Percentiles rank a stretch among this genome's conserved stretches.
Evolutionary conservation across 257 asterid genomes (phyloP).

Genomic region (Craterostigma plantagineum): DNA sequence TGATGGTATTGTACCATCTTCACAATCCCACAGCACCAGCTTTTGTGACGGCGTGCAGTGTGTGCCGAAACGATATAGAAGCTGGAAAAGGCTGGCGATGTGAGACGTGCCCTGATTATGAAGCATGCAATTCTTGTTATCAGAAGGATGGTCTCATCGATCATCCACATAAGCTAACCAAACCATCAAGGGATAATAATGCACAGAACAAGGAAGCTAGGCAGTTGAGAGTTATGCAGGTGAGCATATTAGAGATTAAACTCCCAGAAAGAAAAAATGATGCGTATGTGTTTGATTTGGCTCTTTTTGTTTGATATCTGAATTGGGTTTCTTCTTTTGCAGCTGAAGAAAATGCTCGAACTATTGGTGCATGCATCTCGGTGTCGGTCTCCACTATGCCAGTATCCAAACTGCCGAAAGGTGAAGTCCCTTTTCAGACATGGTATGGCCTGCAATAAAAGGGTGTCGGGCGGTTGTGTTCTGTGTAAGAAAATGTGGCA

Average conservation of each 20-base stretch:
- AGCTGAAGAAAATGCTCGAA: constrained; percentile 93
- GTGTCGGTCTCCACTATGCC: constrained; percentile 67
- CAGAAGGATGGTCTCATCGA: constrained; percentile 66
- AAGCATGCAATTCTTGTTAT: constrained; percentile 70
- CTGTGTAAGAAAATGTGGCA: constrained; percentile 96
- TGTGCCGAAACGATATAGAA: constrained; percentile 78
- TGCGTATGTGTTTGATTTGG: too few species aligned
- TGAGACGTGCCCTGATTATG: constrained; percentile 89
- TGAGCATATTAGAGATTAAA: constrained; percentile 4
- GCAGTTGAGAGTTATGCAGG: constrained; percentile 76
- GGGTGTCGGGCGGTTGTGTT: constrained; percentile 85
- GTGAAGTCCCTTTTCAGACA: constrained; percentile 97
- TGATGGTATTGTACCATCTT: constrained; percentile 98
- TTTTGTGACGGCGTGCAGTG: constrained; percentile 63
- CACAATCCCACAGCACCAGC: constrained; percentile 99
- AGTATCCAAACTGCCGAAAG: constrained; percentile 85
- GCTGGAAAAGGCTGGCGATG: constrained; percentile 98
- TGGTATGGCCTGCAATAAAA: constrained; percentile 68
- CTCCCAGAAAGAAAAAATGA: too few species aligned
- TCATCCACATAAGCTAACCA: constrained; percentile 43
- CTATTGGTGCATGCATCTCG: constrained; percentile 93
- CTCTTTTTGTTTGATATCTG: too few species aligned
- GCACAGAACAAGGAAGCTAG: constrained; percentile 98
- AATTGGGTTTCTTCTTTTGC: constrained; percentile 12
- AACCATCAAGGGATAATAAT: constrained; percentile 18